Percentiles rank a stretch among this genome's conserved stretches.
These are phyloP conservation scores for Paraphaeosphaeria sporulosa DNA, from an alignment of 2,329 filamentous ascomycete genomes.

Conservation along the genomic window DNA sequence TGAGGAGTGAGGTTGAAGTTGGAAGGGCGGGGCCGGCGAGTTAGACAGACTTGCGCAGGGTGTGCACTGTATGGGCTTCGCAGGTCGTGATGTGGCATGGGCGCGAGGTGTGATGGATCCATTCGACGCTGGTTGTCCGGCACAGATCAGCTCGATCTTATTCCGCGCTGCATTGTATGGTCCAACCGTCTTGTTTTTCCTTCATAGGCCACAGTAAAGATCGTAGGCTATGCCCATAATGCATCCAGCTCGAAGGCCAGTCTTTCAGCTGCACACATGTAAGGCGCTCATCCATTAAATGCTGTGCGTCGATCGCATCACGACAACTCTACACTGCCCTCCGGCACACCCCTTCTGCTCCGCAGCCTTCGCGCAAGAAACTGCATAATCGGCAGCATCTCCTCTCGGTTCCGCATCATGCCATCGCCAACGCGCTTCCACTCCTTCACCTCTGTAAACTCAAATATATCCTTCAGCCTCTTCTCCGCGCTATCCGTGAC, in stretches of 20 bases:
- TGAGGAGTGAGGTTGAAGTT: constrained; percentile 10
- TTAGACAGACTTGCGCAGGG: background rate
- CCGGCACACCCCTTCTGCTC: constrained; percentile 61
- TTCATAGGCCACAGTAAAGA: too few species aligned
- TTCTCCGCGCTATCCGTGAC: constrained; percentile 70
- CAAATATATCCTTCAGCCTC: constrained; percentile 71
- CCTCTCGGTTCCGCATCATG: constrained; percentile 84
- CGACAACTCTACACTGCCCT: constrained; percentile 60
- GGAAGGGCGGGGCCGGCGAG: constrained; percentile 7
- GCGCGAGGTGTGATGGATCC: too few species aligned
- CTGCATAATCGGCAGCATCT: constrained; percentile 90
- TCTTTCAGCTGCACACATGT: too few species aligned
- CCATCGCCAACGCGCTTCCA: constrained; percentile 70
- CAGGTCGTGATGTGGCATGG: too few species aligned
- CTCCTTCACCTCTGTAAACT: constrained; percentile 49
- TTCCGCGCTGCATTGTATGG: too few species aligned
- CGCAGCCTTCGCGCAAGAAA: constrained; percentile 74
- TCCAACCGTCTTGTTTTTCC: too few species aligned
- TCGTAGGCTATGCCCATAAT: too few species aligned
- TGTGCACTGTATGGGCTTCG: too few species aligned
- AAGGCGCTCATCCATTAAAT: too few species aligned
- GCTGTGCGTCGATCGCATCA: constrained; percentile 17
- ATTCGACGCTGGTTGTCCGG: too few species aligned
- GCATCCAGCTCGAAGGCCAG: too few species aligned
- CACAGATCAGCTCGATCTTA: too few species aligned